Base-by-base conservation (phyloP, 768 basidiomycete species). In the Boletus rufocinnamomeus region DNA sequence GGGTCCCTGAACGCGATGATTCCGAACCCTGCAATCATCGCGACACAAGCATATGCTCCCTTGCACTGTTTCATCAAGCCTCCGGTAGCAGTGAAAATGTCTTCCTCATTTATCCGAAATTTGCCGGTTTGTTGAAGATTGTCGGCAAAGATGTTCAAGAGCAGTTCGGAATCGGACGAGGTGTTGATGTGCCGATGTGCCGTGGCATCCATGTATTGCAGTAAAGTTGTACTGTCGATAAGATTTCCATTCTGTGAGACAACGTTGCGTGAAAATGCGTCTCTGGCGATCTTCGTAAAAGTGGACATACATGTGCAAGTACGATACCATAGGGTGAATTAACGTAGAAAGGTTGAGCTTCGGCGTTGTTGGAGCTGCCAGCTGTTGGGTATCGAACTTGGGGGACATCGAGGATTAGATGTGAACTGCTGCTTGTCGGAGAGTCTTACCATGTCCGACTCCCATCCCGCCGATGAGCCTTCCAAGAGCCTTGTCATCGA, bases 271-370 rank as follows among this genome's bases (percentile, higher is more conserved):
- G 10, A 68, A 38, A 21, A 43, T 10, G 27, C 16, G 13, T 37
- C 28, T 43, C 28, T 4, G 35, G 23, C 1, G 37, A 34, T 19
- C 30, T 21, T 21, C 2, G 44, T 16, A 21, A 54, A 30, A 38
- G 50, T 49, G 47, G 28, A 79, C 88, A 62, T 72, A 95, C 96
- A 80, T 99, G 96, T 21, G 93, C 97, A 70, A 99, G 90, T 61
- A 95, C 93, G 69, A 99, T 96, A 52, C 97, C 97, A 73, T 98
- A 99, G 4, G 97, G 97, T n/a, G 95, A 96, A 78, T 99, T 99
- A 66, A 99, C 97, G 72, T 99, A 99, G 81, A 99, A 99, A 1
- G 97, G 97, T 71, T 99, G 97, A 9, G 97, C 95, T 72, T 99
- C 97, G 13, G 96, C 89, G 64, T 97, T 91, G 57, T 95, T 91